Evolutionary conservation across 2,329 filamentous ascomycete species (phyloP).

Genomic region (Trichoderma atroviride): DNA sequence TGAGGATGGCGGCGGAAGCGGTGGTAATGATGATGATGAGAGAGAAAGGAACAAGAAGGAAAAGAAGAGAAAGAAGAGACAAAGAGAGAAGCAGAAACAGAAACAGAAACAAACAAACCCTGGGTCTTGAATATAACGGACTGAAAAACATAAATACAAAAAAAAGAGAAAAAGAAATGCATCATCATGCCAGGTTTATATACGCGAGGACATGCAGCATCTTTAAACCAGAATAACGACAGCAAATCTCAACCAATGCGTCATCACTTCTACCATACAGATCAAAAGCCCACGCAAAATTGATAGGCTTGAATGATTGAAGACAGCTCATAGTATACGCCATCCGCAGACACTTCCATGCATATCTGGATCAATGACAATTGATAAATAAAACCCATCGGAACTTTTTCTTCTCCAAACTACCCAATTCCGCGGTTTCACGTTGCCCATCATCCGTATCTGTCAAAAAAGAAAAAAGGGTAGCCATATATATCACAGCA

Average conservation of each 20-base stretch:
- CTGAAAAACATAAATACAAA: not conserved
- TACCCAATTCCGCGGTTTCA: too few species aligned
- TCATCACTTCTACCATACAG: too few species aligned
- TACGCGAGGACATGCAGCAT: too few species aligned
- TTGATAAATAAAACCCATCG: not conserved
- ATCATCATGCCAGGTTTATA: too few species aligned
- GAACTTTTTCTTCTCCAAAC: too few species aligned
- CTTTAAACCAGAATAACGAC: too few species aligned
- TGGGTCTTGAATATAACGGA: not conserved
- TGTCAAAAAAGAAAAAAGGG: too few species aligned
- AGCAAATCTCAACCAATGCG: too few species aligned
- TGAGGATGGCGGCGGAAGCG: not conserved
- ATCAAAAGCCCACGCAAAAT: too few species aligned
- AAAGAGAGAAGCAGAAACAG: constrained; percentile 35
- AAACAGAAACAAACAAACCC: constrained; percentile 26
- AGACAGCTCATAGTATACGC: not conserved
- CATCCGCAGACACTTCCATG: not conserved
- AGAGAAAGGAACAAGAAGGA: constrained; percentile 8
- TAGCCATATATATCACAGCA: not conserved
- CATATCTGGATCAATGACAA: not conserved
- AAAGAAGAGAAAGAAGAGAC: constrained; percentile 16
- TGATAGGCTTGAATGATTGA: not conserved
- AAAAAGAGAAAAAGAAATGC: not conserved
- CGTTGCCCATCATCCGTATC: too few species aligned
- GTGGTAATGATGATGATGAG: constrained; percentile 9